A percentile compares a stretch with the other conserved stretches of the same genome.
Evolutionary conservation across 108 stramenopile species (phyloP).

Genomic region (Skeletonema marinoi): DNA sequence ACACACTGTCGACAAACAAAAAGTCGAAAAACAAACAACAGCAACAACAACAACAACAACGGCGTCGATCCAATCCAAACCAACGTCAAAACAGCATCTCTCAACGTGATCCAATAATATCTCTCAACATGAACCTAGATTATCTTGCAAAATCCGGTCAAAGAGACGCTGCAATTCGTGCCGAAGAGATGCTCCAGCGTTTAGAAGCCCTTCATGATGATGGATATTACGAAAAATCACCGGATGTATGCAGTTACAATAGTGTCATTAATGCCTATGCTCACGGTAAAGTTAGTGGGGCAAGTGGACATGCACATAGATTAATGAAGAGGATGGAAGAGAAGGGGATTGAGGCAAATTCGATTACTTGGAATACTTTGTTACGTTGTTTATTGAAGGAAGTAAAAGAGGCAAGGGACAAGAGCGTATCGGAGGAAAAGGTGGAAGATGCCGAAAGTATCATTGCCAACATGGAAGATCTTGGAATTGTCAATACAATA

Average conservation of each 20-base stretch:
- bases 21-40: not conserved
- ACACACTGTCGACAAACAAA: not conserved
- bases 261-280: slow-evolving; percentile 48
- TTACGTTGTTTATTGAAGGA: slow-evolving; percentile 34
- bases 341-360: slow-evolving; percentile 25
- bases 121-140: slow-evolving; percentile 77
- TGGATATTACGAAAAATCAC: slow-evolving; percentile 75
- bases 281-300: slow-evolving; percentile 19
- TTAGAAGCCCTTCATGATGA: slow-evolving; percentile 67
- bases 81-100: slow-evolving; percentile 27
- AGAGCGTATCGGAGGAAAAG: slow-evolving; percentile 6
- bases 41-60: too few relatives aligned
- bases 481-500: slow-evolving; percentile 25
- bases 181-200: slow-evolving; percentile 69
- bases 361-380: slow-evolving; percentile 34
- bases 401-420: slow-evolving; percentile 6
- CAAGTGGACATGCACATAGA: slow-evolving; percentile 28
- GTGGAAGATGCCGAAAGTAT: slow-evolving; percentile 29
- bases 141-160: slow-evolving; percentile 58
- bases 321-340: slow-evolving; percentile 30
- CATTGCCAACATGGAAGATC: slow-evolving; percentile 29
- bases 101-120: slow-evolving; percentile 54
- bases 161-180: slow-evolving; percentile 54
- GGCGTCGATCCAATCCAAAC: slow-evolving; percentile 1
- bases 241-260: slow-evolving; percentile 44